A percentile compares a stretch with the other conserved stretches of the same genome.
These are phyloP conservation scores for Helminthosporium solani DNA, from an alignment of 2,329 filamentous ascomycete genomes.

Conservation along the genomic window DNA sequence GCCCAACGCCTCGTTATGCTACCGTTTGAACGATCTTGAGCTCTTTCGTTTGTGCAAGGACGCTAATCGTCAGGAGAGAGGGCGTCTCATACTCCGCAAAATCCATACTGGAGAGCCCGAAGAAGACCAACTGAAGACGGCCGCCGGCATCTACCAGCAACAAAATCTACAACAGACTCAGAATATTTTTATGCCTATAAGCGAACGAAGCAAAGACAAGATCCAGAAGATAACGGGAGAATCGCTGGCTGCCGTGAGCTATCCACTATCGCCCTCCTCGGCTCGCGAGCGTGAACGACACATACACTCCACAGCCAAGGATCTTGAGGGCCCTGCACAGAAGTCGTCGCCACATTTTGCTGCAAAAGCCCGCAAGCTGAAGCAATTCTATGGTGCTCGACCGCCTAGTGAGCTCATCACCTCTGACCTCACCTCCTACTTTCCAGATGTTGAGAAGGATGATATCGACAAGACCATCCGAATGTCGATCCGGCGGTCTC, in stretches of 20 bases:
- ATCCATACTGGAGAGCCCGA: slow-evolving; percentile 92
- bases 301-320: slow-evolving; percentile 53
- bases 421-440: slow-evolving; percentile 93
- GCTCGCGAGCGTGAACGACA: slow-evolving; percentile 66
- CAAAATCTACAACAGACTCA: slow-evolving; percentile 74
- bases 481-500: slow-evolving; percentile 86
- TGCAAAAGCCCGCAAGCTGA: slow-evolving; percentile 56
- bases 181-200: slow-evolving; percentile 57
- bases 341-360: slow-evolving; percentile 42
- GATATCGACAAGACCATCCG: slow-evolving; percentile 95
- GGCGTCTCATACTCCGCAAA: slow-evolving; percentile 84
- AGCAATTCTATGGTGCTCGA: slow-evolving; percentile 85
- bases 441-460: slow-evolving; percentile 90
- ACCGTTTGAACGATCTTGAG: slow-evolving; percentile 81
- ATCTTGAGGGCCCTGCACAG: slow-evolving; percentile 47
- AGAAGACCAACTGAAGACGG: slow-evolving; percentile 79
- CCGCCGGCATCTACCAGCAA: slow-evolving; percentile 84
- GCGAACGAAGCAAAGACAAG: slow-evolving; percentile 80
- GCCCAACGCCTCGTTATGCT: slow-evolving; percentile 76
- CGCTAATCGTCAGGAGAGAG: slow-evolving; percentile 78
- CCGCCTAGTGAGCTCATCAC: slow-evolving; percentile 97
- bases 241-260: slow-evolving; percentile 79
- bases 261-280: slow-evolving; percentile 81
- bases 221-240: slow-evolving; percentile 88
- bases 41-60: slow-evolving; percentile 90